Base-by-base conservation (phyloP, 169 alveolate species). In the Eimeria necatrix region DNA sequence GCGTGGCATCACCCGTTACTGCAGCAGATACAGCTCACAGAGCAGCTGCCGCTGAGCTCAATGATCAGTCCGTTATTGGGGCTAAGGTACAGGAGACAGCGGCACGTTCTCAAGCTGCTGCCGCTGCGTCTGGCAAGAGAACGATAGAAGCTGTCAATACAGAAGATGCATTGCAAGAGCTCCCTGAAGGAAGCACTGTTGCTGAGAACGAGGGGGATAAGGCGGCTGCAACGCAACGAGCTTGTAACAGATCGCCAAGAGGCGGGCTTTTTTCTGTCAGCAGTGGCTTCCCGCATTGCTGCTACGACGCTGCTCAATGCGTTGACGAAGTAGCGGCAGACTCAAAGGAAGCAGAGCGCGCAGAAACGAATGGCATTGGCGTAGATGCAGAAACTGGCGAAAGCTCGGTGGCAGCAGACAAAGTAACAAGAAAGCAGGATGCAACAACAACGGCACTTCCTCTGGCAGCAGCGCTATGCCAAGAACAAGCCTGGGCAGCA, bases 151-250 rank as follows among this genome's bases (percentile, higher is more conserved):
- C 92, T 53, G 22, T 85, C 20, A 78, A 59, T 4, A 64, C 81
- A 32, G 92, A 85, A 85, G 92, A 49, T 49, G 92, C 92, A 16
- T 24, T 60, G 46, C 73, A 85, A 52, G 81, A 56, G 80, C 92
- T 85, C n/a, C 60, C 92, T 85, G 80, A 53, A 16, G 92, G 61
- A 24, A 85, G 60, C 24, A 64, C 92, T 60, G 76, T 59, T 4
- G 81, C 60, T 18, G 41, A 18, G 68, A 32, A 32, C 3, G 41
- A 32, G 41, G 41, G 41, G 41, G 41, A 32, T 32, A 32, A 32
- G 41, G 41, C 41, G 41, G 41, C 41, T 32, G 41, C 2, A 32
- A 32, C 41, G 41, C 41, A 32, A 32, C 41, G 3, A 32, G 41
- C 41, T 32, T 32, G 41, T 32, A 32, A 32, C 41, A 32, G 41